Evolutionary conservation across 202 grass and related monocot genomes (phyloP).

Genomic region (Eragrostis tef): DNA sequence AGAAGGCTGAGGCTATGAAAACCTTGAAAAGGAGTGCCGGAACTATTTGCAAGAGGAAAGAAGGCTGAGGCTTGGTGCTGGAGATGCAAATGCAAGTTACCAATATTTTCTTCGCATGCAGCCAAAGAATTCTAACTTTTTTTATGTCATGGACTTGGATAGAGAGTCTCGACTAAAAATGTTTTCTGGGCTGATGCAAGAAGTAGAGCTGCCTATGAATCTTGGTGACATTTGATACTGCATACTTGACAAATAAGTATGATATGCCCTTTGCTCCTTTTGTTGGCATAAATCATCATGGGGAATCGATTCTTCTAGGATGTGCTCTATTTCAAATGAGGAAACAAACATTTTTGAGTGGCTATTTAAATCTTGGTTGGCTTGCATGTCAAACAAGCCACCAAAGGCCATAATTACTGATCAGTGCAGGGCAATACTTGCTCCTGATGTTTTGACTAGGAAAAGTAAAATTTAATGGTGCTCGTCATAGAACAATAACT

Average conservation of each 20-base stretch:
- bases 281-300: background rate
- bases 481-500: too few species aligned
- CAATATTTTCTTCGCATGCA: background rate
- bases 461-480: too few species aligned
- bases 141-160: background rate
- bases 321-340: background rate
- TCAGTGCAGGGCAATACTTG: background rate
- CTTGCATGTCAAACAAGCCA: background rate
- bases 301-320: background rate
- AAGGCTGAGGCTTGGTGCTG: background rate
- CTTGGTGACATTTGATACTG: background rate
- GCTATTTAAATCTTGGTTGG: too few species aligned
- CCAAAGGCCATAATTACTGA: background rate
- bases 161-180: background rate
- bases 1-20: conserved; percentile 1
- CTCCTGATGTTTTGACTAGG: too few species aligned
- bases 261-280: conserved; percentile 5
- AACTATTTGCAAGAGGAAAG: conserved; percentile 16
- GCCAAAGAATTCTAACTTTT: background rate
- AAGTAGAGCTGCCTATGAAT: conserved; percentile 17
- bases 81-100: conserved; percentile 5
- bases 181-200: background rate
- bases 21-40: background rate
- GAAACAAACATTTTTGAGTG: too few species aligned
- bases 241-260: background rate